Evolutionary conservation across 768 basidiomycete genomes (phyloP).

Genomic region (Amanita brunnescens): DNA sequence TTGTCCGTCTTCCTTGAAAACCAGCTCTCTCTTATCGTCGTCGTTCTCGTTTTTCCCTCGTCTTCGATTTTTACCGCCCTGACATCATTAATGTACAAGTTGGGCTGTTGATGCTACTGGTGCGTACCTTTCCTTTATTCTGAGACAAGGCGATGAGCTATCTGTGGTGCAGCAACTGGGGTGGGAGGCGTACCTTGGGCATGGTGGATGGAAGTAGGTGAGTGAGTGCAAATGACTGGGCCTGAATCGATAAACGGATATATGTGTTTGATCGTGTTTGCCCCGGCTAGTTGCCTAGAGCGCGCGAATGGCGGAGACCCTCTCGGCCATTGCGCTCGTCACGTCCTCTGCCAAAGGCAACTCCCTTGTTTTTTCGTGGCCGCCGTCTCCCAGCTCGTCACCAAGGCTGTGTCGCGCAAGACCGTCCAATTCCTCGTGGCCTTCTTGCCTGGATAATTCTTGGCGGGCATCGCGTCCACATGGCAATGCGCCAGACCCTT

Average conservation of each 20-base stretch:
- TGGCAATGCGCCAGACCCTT: conserved; percentile 22
- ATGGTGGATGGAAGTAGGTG: conserved; percentile 9
- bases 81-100: background rate
- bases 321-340: conserved; percentile 76
- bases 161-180: background rate
- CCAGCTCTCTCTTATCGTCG: conserved; percentile 95
- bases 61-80: conserved; percentile 99
- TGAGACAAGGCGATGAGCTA: conserved; percentile 17
- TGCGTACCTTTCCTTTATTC: conserved; percentile 69
- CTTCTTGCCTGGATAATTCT: conserved; percentile 60
- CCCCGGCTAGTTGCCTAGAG: no score
- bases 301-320: conserved; percentile 68
- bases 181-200: conserved; percentile 12
- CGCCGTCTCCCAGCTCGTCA: conserved; percentile 55
- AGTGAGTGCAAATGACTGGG: no score
- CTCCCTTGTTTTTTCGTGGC: conserved; percentile 79
- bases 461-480: conserved; percentile 58
- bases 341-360: conserved; percentile 79
- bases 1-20: conserved; percentile 98
- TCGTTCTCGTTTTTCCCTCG: conserved; percentile 99
- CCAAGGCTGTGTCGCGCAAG: conserved; percentile 66
- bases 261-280: conserved; percentile 1
- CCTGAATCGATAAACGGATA: background rate
- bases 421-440: conserved; percentile 35
- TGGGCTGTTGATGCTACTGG: background rate